Base-by-base conservation (phyloP, 2,329 filamentous ascomycete genomes). In the Fusarium coicis region DNA sequence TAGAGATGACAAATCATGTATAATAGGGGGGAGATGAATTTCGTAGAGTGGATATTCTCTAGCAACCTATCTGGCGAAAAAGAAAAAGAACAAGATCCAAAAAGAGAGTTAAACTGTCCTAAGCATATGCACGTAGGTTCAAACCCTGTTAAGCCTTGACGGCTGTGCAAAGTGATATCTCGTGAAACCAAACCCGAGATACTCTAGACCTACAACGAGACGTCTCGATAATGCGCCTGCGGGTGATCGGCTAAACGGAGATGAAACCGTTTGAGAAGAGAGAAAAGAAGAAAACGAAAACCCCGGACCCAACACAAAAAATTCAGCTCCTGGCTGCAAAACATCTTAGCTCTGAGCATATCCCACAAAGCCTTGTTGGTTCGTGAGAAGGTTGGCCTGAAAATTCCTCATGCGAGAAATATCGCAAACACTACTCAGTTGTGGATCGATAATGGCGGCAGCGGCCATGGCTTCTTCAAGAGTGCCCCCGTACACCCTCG, bases 401-500 rank as follows among this genome's bases (percentile, higher is more conserved):
- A 42, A 21, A 34, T 39, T 46, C 16, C 42, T 40, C 36, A 47
- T 39, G 19, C 34, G 52, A 42, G 46, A 47, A 43, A 70, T 49
- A 34, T 42, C 54, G 26, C 58, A 70, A 44, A 70, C 66, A 18
- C 63, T 53, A 12, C 36, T 37, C 5, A 44, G 37, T 10, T 44
- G 43, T 15, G 56, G 42, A 32, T 60, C 57, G 47, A 73, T 44
- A 15, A 61, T 21, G 6, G 63, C 50, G 4, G 56, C 57, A 21
- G 67, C 66, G 46, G 71, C 73, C 66, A 76, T 67, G 5, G 72
- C 65, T 32, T 59, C 70, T 28, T 77, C 73, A 40, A 76, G 23
- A 30, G 55, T 65, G 26, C 76, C 74, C 10, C 77, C 81, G 42
- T 87, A 62, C 7, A 88, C 83, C 44, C 83, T 79, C 30, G 64